These are phyloP conservation scores for Balakata baccata DNA, from an alignment of 345 rosid genomes.

Conservation along the genomic window DNA sequence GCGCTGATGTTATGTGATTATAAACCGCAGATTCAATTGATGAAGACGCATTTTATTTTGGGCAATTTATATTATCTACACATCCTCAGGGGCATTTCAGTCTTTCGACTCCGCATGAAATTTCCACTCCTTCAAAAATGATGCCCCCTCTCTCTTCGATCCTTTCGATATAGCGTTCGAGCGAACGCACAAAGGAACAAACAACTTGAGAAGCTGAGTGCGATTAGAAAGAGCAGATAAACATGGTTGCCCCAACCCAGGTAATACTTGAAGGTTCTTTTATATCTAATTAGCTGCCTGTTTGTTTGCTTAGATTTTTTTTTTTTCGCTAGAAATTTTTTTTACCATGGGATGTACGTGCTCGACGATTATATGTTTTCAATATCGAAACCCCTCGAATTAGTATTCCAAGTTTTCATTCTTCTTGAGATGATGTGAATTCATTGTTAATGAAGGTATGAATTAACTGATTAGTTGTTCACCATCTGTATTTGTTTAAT, in stretches of 20 bases:
- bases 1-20: not conserved
- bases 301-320: not conserved
- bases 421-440: not conserved
- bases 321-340: too few species aligned
- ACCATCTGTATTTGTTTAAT: not conserved
- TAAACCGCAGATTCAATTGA: not conserved
- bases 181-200: not conserved
- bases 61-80: not conserved
- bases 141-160: too few species aligned
- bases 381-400: not conserved
- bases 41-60: not conserved
- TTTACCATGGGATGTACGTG: not conserved
- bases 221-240: not conserved
- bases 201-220: not conserved
- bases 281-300: not conserved
- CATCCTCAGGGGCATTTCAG: not conserved
- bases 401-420: not conserved
- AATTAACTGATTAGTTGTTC: not conserved
- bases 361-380: not conserved
- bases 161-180: not conserved
- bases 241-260: conserved; percentile 13
- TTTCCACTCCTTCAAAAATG: not conserved
- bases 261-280: not conserved
- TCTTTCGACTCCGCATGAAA: not conserved
- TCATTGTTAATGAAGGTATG: not conserved